Evolutionary conservation across 2,329 filamentous ascomycete species (phyloP), one percentile per base, ranked within the genome.

Genomic region (Fusarium pseudograminearum): DNA sequence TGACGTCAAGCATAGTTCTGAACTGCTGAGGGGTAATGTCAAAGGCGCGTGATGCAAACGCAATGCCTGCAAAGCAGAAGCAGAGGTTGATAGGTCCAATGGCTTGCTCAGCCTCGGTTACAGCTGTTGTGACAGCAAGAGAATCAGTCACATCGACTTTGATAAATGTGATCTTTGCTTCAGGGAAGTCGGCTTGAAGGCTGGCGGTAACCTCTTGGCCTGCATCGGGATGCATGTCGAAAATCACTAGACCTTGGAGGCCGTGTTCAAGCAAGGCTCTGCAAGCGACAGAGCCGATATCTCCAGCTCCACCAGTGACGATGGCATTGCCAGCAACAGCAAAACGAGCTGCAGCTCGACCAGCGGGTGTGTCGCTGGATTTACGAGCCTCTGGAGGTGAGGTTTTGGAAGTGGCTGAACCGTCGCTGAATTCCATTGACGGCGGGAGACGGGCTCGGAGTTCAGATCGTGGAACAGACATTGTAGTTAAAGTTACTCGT

Each of bases 1-100:
- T 94, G 75, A 94, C 85, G 55, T 92, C 90, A 31, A 93, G 74
- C 0, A 90, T 86, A n/a, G 84, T 83, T 7, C 87, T 84, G 85
- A 88, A 94, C 68, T 90, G 83, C 2, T 83, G 80, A 1, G 84
- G 77, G 0, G 83, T 78, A 80, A 90, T 89, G 4, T 90, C 86
- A 3, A 91, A 77, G 0, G 90, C 86, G 65, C 87, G 85, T 1
- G 84, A 81, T 69, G 87, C 60, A 18, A 68, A 65, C 2, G 65
- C 65, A 24, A 68, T 69, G 14, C 65, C 65, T 2, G 60, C 60
- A 26, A 65, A 65, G 3, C 61, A 65, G 10, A 65, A 61, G 15
- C 61, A 65, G 4, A 65, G 45, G 18, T 36, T 59, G 4, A 65
- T 7, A 0, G 61, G 38, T 1, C 61, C 61, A 5, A 65, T 41